Evolutionary conservation across 2,329 filamentous ascomycete genomes (phyloP).

Genomic region (Cercospora sp.): DNA sequence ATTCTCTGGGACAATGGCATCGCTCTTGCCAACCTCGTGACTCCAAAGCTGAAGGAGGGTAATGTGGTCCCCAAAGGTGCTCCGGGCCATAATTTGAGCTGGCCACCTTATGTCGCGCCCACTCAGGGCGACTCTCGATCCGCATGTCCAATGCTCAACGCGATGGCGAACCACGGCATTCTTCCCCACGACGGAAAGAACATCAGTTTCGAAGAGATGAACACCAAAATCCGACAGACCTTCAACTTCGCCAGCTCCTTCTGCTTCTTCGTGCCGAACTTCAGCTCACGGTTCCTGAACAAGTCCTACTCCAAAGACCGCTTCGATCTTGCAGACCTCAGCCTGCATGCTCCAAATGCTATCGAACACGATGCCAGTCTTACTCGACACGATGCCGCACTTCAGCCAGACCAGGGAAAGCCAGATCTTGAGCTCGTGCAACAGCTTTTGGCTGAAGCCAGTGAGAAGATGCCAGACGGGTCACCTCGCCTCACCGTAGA

Average conservation of each 20-base stretch:
- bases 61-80: conserved; percentile 41
- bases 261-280: conserved; percentile 36
- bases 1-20: conserved; percentile 45
- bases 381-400: conserved; percentile 40
- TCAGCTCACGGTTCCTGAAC: conserved; percentile 33
- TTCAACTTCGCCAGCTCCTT: conserved; percentile 37
- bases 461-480: conserved; percentile 40
- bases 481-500: conserved; percentile 39
- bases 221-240: conserved; percentile 32
- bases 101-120: conserved; percentile 41
- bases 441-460: conserved; percentile 41
- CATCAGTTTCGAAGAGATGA: conserved; percentile 33
- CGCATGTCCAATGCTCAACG: conserved; percentile 36
- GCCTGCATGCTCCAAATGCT: conserved; percentile 32
- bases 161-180: conserved; percentile 38
- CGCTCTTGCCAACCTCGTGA: conserved; percentile 43
- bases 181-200: conserved; percentile 36
- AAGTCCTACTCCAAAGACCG: conserved; percentile 33
- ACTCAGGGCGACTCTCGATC: conserved; percentile 40
- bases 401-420: conserved; percentile 42
- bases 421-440: conserved; percentile 43
- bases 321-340: conserved; percentile 34
- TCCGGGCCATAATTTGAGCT: conserved; percentile 41
- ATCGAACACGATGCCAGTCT: conserved; percentile 36
- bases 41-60: conserved; percentile 41